phyloP scores from a whole-genome alignment of 2,329 filamentous ascomycete genomes.

The Paracoccidioides lutzii region DNA sequence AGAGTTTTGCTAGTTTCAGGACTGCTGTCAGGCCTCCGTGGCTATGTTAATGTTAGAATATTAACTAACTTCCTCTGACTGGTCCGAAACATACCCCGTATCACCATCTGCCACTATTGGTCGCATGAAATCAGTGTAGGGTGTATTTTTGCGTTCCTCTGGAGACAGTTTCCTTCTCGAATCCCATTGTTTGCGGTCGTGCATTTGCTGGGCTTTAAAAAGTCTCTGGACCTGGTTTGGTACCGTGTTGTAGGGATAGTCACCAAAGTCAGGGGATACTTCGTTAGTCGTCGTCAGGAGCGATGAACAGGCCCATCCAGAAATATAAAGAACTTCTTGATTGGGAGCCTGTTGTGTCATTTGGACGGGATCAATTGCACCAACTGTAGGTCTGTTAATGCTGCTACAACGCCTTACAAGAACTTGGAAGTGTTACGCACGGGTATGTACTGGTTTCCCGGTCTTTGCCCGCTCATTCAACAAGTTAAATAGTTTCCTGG shows the following conservation, averaged over 20 bases:
- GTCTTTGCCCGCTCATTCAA: conserved; percentile 63
- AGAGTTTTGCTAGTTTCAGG: conserved; percentile 90
- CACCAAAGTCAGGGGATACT: conserved; percentile 92
- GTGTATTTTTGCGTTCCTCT: conserved; percentile 59
- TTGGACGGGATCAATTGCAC: conserved; percentile 95
- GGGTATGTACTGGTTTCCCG: conserved; percentile 85
- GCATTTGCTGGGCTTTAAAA: conserved; percentile 92
- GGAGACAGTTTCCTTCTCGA: conserved; percentile 62
- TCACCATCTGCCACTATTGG: conserved; percentile 95
- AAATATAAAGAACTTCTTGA: conserved; percentile 92
- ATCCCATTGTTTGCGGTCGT: conserved; percentile 94
- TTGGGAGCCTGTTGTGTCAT: conserved; percentile 97
- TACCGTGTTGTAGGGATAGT: conserved; percentile 98
- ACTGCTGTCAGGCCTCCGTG: conserved; percentile 89
- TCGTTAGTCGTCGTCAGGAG: conserved; percentile 90
- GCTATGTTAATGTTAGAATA: conserved; percentile 25
- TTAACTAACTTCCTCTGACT: not conserved
- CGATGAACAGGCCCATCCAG: conserved; percentile 94
- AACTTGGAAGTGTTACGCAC: conserved; percentile 37
- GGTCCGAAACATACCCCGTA: conserved; percentile 48
- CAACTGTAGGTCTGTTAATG: conserved; percentile 48
- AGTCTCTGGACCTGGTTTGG: conserved; percentile 94
- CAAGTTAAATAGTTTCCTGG: conserved; percentile 83
- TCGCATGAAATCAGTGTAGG: conserved; percentile 82
- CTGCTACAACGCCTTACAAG: not conserved